Evolutionary conservation across 441 rosid species (phyloP).

Genomic region (Erodium texanum): DNA sequence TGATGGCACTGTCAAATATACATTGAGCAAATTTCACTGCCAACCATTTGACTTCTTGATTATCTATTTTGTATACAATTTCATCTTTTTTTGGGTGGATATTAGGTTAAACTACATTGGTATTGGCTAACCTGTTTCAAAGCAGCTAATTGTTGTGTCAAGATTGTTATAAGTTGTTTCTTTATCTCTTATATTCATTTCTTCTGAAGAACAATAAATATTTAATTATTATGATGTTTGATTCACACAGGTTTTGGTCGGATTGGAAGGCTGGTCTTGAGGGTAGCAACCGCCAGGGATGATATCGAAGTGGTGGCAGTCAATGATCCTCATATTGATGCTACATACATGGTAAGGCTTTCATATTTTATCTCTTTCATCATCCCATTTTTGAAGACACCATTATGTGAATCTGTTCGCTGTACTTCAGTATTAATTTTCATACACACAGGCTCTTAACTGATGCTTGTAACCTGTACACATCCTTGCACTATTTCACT

Average conservation of each 20-base stretch:
- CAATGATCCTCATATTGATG: constrained; percentile 92
- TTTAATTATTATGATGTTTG: not conserved
- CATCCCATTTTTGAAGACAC: not conserved
- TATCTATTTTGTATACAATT: not conserved
- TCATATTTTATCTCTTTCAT: not conserved
- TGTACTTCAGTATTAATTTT: not conserved
- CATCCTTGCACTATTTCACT: not conserved
- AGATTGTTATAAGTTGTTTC: not conserved
- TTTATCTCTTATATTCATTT: not conserved
- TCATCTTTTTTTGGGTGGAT: not conserved
- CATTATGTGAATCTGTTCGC: not conserved
- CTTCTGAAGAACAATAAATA: not conserved
- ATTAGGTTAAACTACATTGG: not conserved
- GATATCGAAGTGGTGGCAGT: constrained; percentile 83
- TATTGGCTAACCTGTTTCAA: not conserved
- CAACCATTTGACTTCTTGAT: not conserved
- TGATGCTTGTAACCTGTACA: not conserved
- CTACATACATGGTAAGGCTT: constrained; percentile 76
- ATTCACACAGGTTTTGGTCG: constrained; percentile 82
- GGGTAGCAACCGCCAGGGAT: constrained; percentile 82
- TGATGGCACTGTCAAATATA: not conserved
- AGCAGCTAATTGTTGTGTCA: not conserved
- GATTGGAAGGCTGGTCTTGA: constrained; percentile 85
- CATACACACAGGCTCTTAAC: not conserved
- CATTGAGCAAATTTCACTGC: not conserved